These are phyloP conservation scores for Aureobasidium subglaciale DNA, from an alignment of 2,329 filamentous ascomycete genomes.

Conservation along the genomic window DNA sequence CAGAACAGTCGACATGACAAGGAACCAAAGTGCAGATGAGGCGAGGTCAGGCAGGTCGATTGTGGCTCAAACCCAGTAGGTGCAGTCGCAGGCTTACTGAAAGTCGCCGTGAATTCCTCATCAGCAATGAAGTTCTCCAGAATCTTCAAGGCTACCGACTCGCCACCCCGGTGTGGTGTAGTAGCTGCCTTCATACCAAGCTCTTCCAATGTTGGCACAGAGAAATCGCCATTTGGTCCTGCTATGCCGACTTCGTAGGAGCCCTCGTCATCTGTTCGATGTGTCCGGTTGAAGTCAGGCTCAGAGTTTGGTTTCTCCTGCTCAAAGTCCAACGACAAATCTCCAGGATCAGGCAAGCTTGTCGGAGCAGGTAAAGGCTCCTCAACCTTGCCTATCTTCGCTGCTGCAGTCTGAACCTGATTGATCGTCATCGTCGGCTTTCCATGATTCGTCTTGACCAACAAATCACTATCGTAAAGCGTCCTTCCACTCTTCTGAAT, in stretches of 20 bases:
- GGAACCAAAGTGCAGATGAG: conserved; percentile 67
- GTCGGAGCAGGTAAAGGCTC: conserved; percentile 55
- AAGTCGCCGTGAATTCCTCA: conserved; percentile 62
- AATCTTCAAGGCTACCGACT: conserved; percentile 53
- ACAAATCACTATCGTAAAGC: conserved; percentile 64
- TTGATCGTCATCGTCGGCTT: conserved; percentile 69
- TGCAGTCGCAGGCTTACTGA: conserved; percentile 68
- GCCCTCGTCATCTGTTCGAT: conserved; percentile 52
- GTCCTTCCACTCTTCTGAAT: conserved; percentile 59
- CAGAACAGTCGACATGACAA: conserved; percentile 66
- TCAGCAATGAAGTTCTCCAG: conserved; percentile 55
- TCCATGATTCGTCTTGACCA: conserved; percentile 58
- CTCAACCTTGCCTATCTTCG: conserved; percentile 55
- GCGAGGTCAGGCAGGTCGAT: conserved; percentile 65
- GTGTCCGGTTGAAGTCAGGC: conserved; percentile 55
- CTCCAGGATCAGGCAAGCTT: conserved; percentile 57
- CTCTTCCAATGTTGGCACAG: conserved; percentile 63
- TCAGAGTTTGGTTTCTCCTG: conserved; percentile 45
- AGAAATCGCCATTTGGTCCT: conserved; percentile 62
- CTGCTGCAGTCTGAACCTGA: conserved; percentile 56
- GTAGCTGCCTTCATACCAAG: conserved; percentile 60
- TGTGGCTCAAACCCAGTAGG: conserved; percentile 67
- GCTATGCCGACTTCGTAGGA: conserved; percentile 53
- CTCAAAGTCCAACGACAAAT: conserved; percentile 52
- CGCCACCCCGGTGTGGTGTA: conserved; percentile 63